Conservation (phyloP, 805 yeast species). For the Hermanozyma aechmeae region DNA sequence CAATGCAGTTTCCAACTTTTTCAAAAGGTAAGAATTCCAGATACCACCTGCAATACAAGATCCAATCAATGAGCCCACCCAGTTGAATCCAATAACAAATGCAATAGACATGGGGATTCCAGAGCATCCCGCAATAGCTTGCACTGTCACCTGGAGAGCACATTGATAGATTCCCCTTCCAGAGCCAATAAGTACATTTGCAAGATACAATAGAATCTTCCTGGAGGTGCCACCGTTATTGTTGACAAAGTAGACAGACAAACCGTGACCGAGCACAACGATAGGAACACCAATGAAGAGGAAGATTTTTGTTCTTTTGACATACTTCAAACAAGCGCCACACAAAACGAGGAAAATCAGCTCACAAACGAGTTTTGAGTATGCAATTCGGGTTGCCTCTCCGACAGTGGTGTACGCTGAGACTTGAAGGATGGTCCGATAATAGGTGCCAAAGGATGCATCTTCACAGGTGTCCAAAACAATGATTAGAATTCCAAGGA, state of each 20-base stretch:
- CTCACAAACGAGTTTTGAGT: slow-evolving; percentile 16
- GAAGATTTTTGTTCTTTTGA: slow-evolving; percentile 15
- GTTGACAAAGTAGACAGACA: slow-evolving; percentile 14
- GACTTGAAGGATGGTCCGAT: slow-evolving; percentile 16
- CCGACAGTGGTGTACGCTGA: slow-evolving; percentile 9
- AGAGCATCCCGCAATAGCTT: slow-evolving; percentile 15
- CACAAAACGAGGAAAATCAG: slow-evolving; percentile 14
- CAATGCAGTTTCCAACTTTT: slow-evolving; percentile 9
- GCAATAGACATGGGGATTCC: slow-evolving; percentile 21
- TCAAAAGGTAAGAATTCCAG: slow-evolving; percentile 14
- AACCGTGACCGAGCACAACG: slow-evolving; percentile 14
- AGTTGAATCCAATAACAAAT: slow-evolving; percentile 15
- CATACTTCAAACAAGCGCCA: slow-evolving; percentile 18
- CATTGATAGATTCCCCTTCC: slow-evolving; percentile 16
- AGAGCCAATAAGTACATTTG: slow-evolving; percentile 16
- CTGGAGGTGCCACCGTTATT: slow-evolving; percentile 7
- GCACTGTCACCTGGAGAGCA: slow-evolving; percentile 15
- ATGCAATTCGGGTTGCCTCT: slow-evolving; percentile 19
- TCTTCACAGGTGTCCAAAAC: slow-evolving; percentile 15
- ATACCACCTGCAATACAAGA: slow-evolving; percentile 3
- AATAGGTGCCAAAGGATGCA: slow-evolving; percentile 14
- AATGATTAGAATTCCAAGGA: slow-evolving; percentile 8
- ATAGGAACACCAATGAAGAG: slow-evolving; percentile 7
- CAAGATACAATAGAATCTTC: slow-evolving; percentile 8
- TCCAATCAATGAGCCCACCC: slow-evolving; percentile 19